Evolutionary conservation across 179 eudicot species (phyloP).

Genomic region (Spinacia oleracea): DNA sequence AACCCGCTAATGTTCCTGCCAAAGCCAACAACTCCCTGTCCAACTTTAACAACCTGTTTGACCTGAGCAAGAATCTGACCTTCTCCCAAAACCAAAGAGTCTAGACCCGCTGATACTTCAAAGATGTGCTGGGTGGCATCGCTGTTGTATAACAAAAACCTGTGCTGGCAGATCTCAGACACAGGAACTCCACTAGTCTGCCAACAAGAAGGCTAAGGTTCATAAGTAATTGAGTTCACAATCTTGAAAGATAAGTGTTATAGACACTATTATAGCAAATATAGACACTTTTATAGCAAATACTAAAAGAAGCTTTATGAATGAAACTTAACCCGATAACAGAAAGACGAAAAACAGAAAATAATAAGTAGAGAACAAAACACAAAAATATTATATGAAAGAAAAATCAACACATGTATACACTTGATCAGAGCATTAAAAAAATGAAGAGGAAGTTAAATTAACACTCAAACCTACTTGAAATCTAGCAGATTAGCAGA

Average conservation of each 20-base stretch:
- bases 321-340: background rate
- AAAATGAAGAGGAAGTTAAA: background rate
- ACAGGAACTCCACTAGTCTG: conserved; percentile 55
- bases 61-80: conserved; percentile 54
- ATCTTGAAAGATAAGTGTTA: background rate
- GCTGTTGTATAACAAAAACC: conserved; percentile 43
- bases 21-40: conserved; percentile 51
- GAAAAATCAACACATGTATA: background rate
- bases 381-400: background rate
- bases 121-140: conserved; percentile 53
- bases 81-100: conserved; percentile 51
- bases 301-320: background rate
- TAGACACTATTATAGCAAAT: background rate
- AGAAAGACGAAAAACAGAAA: background rate
- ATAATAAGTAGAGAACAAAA: background rate
- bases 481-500: background rate
- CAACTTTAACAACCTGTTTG: conserved; percentile 51
- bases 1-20: conserved; percentile 54
- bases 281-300: background rate
- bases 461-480: background rate
- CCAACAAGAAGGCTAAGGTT: conserved; percentile 16
- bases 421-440: background rate
- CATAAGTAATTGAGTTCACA: background rate
- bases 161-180: conserved; percentile 42
- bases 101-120: conserved; percentile 51